Percentiles rank a stretch among this genome's conserved stretches.
Evolutionary conservation across 2,329 filamentous ascomycete genomes (phyloP).

Genomic region (Verticillium alfalfae): DNA sequence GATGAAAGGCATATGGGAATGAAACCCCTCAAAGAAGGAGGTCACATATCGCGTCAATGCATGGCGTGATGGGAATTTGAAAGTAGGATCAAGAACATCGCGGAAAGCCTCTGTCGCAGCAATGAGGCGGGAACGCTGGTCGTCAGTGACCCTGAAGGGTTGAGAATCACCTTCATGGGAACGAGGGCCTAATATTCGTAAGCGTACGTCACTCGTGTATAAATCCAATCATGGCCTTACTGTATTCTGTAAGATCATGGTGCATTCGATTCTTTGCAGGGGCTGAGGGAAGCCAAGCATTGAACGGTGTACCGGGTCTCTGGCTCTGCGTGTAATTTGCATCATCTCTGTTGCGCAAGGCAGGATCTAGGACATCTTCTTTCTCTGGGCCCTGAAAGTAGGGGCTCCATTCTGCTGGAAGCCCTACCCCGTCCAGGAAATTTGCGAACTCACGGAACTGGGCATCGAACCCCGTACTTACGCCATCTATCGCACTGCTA

Average conservation of each 20-base stretch:
- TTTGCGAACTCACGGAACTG: conserved; percentile 31
- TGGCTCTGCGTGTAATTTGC: conserved; percentile 4
- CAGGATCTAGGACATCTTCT: conserved; percentile 16
- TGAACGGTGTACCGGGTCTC: conserved; percentile 27
- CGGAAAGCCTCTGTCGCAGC: conserved; percentile 19
- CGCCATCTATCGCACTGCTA: conserved; percentile 9
- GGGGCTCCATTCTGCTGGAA: conserved; percentile 31
- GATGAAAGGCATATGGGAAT: conserved; percentile 30
- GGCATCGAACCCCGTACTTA: conserved; percentile 15
- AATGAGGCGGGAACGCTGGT: conserved; percentile 21
- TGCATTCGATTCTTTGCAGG: conserved; percentile 21
- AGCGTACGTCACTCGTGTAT: neutral
- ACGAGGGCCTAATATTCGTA: conserved; percentile 6
- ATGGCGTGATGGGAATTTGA: conserved; percentile 27
- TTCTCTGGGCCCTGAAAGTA: conserved; percentile 23
- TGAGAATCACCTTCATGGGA: conserved; percentile 12
- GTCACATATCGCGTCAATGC: conserved; percentile 27
- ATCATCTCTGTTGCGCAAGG: conserved; percentile 3
- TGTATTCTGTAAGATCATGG: conserved; percentile 11
- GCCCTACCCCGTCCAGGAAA: conserved; percentile 28
- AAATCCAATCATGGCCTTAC: conserved; percentile 8
- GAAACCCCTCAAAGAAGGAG: conserved; percentile 29
- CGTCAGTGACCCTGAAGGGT: conserved; percentile 22
- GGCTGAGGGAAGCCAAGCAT: conserved; percentile 29
- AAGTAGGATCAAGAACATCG: conserved; percentile 19